phyloP scores from a whole-genome alignment of 805 yeast genomes.

The Nakazawaea wyomingensis region DNA sequence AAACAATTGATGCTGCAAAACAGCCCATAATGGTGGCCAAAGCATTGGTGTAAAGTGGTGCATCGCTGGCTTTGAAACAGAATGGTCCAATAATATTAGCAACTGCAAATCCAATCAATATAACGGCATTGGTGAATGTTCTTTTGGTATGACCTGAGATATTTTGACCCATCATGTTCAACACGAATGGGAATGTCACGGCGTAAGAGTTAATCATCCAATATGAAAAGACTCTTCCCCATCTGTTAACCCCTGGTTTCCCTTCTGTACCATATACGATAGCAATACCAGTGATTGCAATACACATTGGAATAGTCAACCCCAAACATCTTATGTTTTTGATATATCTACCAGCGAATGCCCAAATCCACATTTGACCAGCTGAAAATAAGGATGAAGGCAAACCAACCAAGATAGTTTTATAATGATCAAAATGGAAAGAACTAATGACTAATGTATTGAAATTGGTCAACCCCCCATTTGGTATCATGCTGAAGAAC shows the following conservation, averaged over 20 bases:
- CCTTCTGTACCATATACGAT: constrained; percentile 23
- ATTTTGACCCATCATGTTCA: constrained; percentile 27
- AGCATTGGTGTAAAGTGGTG: constrained; percentile 39
- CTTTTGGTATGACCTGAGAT: constrained; percentile 52
- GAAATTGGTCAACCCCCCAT: constrained; percentile 25
- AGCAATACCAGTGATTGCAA: constrained; percentile 22
- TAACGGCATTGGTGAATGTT: constrained; percentile 36
- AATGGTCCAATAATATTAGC: constrained; percentile 54
- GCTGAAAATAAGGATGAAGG: constrained; percentile 21
- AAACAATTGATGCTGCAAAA: constrained; percentile 31
- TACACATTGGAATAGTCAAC: constrained; percentile 19
- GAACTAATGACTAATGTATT: constrained; percentile 22
- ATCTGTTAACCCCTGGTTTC: constrained; percentile 17
- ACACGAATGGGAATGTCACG: constrained; percentile 22
- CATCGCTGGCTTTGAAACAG: constrained; percentile 37
- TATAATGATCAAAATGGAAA: constrained; percentile 11
- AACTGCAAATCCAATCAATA: constrained; percentile 43
- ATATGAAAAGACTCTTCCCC: constrained; percentile 27
- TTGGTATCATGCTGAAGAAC: constrained; percentile 24
- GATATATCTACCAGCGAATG: constrained; percentile 14
- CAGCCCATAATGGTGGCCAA: constrained; percentile 31
- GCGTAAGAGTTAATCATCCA: constrained; percentile 27
- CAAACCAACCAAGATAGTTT: constrained; percentile 14
- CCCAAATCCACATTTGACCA: constrained; percentile 13
- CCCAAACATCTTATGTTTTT: constrained; percentile 20